Base-by-base conservation (phyloP, 495 filamentous ascomycete genomes). In the Pseudevernia furfuracea region DNA sequence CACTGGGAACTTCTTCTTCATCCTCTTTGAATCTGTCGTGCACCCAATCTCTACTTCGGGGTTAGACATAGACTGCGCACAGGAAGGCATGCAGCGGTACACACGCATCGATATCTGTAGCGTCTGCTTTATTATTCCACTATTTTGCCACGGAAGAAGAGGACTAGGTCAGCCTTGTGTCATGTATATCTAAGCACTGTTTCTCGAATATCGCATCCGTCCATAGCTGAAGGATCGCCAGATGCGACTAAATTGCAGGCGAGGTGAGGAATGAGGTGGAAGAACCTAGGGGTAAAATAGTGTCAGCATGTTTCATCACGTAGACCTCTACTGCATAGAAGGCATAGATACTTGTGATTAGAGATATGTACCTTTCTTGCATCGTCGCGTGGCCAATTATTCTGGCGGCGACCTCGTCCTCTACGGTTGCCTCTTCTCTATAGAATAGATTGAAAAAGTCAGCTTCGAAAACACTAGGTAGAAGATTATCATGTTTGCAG, bases 11-110 rank as follows among this genome's bases (percentile, higher is more conserved):
- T 58, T 82, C 75, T 71, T 76, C 75, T 71, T 76, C 71, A 71
- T 80, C 80, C 68, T 90, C 89, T 71, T 92, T 89, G 69, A 83
- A 96, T 71, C 85, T 88, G 76, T 96, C 91, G 72, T 96, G 91
- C 66, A 93, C 88, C 91, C 91, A 95, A 73, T 96, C 91, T 66
- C 89, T 95, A 67, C 46, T 62, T 67, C 39, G 57, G 62, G 41
- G 23, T 61, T 44, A 63, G 38, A 56, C 10, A 52, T 21, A 58
- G 59, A 73, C 66, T 73, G 65, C 41, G 23, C 34, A 28, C 36
- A 48, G 48, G 46, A 57, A 32, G 12, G n/a, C 30, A 37, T 53
- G 15, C 19, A 53, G 53, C 58, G 37, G 14, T 32, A 73, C 74
- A 71, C 71, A 86, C 84, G 80, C 75, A 76, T 85, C 82, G 62